A percentile compares a stretch with the other conserved stretches of the same genome.
These are phyloP conservation scores for Iberis amara DNA, from an alignment of 441 rosid genomes.

Conservation along the genomic window DNA sequence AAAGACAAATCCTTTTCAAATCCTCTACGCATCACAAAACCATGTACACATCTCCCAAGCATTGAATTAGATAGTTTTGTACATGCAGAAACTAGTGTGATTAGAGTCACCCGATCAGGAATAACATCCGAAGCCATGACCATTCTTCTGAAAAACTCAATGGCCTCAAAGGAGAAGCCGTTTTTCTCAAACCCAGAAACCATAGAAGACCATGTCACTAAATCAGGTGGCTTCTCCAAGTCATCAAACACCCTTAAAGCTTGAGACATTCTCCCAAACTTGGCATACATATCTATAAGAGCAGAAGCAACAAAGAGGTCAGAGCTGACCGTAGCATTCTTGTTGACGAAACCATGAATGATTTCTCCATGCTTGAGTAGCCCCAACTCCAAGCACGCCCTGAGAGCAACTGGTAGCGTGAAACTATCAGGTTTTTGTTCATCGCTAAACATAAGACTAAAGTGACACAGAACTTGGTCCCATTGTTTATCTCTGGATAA, in stretches of 20 bases:
- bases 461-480: slow-evolving; percentile 28
- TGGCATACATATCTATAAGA: slow-evolving; percentile 41
- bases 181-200: slow-evolving; percentile 45
- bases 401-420: slow-evolving; percentile 38
- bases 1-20: slow-evolving; percentile 32
- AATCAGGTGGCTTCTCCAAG: slow-evolving; percentile 44
- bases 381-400: slow-evolving; percentile 40
- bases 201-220: slow-evolving; percentile 48
- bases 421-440: slow-evolving; percentile 40
- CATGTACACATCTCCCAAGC: slow-evolving; percentile 49
- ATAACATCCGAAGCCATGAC: slow-evolving; percentile 20
- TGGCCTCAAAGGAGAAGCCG: slow-evolving; percentile 37
- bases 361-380: slow-evolving; percentile 34
- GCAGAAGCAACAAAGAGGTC: slow-evolving; percentile 45
- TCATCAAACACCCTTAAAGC: slow-evolving; percentile 39
- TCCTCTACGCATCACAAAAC: slow-evolving; percentile 39
- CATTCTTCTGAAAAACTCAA: slow-evolving; percentile 37
- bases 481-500: slow-evolving; percentile 35
- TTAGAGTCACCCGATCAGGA: slow-evolving; percentile 36
- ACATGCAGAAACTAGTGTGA: slow-evolving; percentile 45
- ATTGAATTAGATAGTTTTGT: slow-evolving; percentile 32
- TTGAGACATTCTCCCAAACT: slow-evolving; percentile 34
- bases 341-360: slow-evolving; percentile 38
- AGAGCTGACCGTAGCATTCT: slow-evolving; percentile 27
- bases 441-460: slow-evolving; percentile 29